Base-by-base conservation (phyloP, 768 basidiomycete species). In the Lactarius sp. region DNA sequence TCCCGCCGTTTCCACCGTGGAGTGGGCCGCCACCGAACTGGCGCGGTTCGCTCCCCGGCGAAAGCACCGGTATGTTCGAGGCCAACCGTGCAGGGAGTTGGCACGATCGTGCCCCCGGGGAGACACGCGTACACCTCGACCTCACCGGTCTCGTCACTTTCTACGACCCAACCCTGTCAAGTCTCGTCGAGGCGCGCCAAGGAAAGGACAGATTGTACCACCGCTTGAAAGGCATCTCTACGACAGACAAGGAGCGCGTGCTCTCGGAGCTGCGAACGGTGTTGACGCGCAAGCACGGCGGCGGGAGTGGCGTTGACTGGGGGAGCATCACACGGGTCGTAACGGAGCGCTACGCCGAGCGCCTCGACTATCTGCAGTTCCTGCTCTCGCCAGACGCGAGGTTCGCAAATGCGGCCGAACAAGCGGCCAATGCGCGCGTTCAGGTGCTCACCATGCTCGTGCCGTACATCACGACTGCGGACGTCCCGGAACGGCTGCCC, bases 71-170 rank as follows among this genome's bases (percentile, higher is more conserved):
- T 16, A 14, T 16, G 12, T 62, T 65, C 36, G 69, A 71, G 42
- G 69, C 71, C 16, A 55, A 78, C 44, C 71, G 75, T 60, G 69
- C 79, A 10, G 77, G 78, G 6, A 69, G 70, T 33, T 79, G 77
- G 79, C 76, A 79, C 59, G 77, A 80, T 58, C 66, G 62, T 54
- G 76, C 71, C 47, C 80, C 80, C 0, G 80, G 79, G 39, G 80
- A 81, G 33, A 72, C 74, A 1, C 79, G 80, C 34, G 70, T 80
- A n/a, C 63, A 72, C 22, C 71, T 80, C 20, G 79, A 81, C 68
- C 74, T 77, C 50, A 68, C 77, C 3, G 72, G 77, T 14, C 61
- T 78, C 14, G 65, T 81, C 18, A 78, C 80, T 0, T 77, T 81
- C 59, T 81, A 80, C 65, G 80, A 82, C 64, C 72, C 72, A 2